A percentile compares a stretch with the other conserved stretches of the same genome.
Evolutionary conservation across 2,329 filamentous ascomycete genomes (phyloP).

Genomic region (Fusarium sp.): DNA sequence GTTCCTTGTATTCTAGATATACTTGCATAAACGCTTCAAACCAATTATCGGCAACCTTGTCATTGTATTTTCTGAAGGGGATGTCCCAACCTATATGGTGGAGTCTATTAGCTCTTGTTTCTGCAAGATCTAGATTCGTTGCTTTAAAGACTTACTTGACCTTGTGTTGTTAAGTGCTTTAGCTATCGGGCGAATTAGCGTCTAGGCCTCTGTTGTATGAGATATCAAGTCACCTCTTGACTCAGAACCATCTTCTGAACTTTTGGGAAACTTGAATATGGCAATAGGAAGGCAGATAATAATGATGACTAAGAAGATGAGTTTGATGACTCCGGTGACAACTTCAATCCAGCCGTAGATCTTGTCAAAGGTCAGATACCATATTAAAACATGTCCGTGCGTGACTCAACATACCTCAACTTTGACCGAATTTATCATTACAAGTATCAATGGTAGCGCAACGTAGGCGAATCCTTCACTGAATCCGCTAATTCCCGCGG

Average conservation of each 20-base stretch:
- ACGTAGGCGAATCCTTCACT: not conserved
- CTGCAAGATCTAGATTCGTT: no score
- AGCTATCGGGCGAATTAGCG: not conserved
- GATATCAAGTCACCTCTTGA: not conserved
- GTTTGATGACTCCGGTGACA: not conserved
- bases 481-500: not conserved
- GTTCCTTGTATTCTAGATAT: rapidly evolving
- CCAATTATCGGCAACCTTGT: not conserved
- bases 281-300: not conserved
- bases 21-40: not conserved
- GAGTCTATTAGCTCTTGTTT: not conserved
- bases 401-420: not conserved
- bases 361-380: not conserved
- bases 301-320: not conserved
- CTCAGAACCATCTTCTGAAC: not conserved
- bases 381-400: rapidly evolving
- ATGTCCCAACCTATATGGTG: not conserved
- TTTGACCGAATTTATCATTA: not conserved
- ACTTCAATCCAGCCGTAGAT: not conserved
- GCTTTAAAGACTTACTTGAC: no score
- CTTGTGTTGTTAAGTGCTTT: not conserved
- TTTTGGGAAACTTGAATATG: not conserved
- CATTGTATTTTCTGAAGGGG: not conserved
- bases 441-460: not conserved
- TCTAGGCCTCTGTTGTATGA: rapidly evolving